Evolutionary conservation across 208 protist species (phyloP), one percentile per base, ranked within the genome.

Genomic region (Wallacemonas sp.): DNA sequence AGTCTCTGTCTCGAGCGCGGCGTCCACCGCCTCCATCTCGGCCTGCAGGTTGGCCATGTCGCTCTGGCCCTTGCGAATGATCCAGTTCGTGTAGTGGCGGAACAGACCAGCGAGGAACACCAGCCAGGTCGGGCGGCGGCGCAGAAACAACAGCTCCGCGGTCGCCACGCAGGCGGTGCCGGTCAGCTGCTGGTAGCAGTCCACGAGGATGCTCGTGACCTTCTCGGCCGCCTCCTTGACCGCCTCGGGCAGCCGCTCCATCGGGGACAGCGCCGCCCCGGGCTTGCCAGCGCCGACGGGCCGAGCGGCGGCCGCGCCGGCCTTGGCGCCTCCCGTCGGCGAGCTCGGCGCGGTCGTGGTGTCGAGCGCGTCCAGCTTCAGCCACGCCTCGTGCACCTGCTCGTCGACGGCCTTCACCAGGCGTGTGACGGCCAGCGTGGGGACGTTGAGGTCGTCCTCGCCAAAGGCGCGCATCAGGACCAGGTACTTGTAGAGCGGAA

Each of bases 51-150:
- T 32, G 18, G 65, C 65, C 25, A 65, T 45, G 14, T 79, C 74
- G 29, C 70, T 67, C 52, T 81, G 82, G 2, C 74, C 61, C 25
- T 74, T 68, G 46, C 77, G 73, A 33, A 81, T 76, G 22, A 81
- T 59, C 84, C 85, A 94, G 61, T 88, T 90, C 14, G 89, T 76
- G 65, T 84, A 91, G 72, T 89, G 77, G 11, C 82, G 78, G 66
- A 94, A 69, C 22, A 94, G 70, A 3, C 74, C 77, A 8, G 86
- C 86, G 20, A 92, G 74, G 28, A 92, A 74, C 1, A 94, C 72
- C 3, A 94, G 72, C 52, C 84, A 74, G 25, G 67, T 45, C 8
- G 76, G 72, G 33, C 89, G 85, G 20, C 71, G 46, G 14, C 85
- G 76, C 26, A 71, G 61, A 44, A 76, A 44, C 4, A 94, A 65